Evolutionary conservation across 129 eudicot genomes (phyloP).

Genomic region (Flaveria brownii): DNA sequence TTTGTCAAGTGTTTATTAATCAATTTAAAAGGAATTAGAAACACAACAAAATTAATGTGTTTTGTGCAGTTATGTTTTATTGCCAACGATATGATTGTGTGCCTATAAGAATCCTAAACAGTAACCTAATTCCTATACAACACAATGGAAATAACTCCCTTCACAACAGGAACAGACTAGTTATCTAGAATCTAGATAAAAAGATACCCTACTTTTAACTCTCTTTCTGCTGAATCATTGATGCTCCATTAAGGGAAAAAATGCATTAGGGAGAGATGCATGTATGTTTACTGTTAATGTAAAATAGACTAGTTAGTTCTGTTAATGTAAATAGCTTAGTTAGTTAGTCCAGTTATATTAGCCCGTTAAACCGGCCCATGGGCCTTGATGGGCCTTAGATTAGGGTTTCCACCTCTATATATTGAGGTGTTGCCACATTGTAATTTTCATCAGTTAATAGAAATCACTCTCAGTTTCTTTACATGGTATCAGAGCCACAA

Average conservation of each 20-base stretch:
- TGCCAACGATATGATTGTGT: slow-evolving; percentile 14
- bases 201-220: not conserved
- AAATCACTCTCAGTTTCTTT: too few species aligned
- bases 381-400: too few species aligned
- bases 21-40: not conserved
- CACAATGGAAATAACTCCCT: not conserved
- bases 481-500: too few species aligned
- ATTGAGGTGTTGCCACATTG: too few species aligned
- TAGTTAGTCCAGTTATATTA: too few species aligned
- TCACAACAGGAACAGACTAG: not conserved
- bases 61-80: not conserved
- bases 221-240: slow-evolving; percentile 3
- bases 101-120: slow-evolving; percentile 4
- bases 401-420: too few species aligned
- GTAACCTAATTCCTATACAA: not conserved
- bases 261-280: not conserved
- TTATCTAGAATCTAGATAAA: slow-evolving; percentile 8
- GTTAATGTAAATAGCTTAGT: too few species aligned
- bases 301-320: too few species aligned
- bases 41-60: not conserved
- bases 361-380: too few species aligned
- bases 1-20: not conserved
- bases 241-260: not conserved
- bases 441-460: too few species aligned
- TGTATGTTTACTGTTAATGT: slow-evolving; percentile 19